These are phyloP conservation scores for Phytophthora aleatoria DNA, from an alignment of 352 stramenopile species.

Conservation along the genomic window DNA sequence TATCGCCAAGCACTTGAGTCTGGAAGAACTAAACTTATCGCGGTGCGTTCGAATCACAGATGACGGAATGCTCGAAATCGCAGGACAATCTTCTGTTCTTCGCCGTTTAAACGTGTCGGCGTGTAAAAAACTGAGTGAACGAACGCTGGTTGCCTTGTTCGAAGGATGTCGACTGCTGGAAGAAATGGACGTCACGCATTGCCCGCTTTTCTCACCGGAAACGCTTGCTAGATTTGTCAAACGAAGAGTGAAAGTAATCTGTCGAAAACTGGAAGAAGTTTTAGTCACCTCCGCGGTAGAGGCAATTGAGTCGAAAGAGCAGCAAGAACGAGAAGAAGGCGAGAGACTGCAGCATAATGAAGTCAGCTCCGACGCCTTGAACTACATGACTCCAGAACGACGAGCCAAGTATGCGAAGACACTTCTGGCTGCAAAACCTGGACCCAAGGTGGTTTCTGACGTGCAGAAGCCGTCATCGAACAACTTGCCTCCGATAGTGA, in stretches of 20 bases:
- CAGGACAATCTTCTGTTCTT: constrained; percentile 72
- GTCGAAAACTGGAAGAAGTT: constrained; percentile 47
- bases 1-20: constrained; percentile 80
- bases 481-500: constrained; percentile 36
- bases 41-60: constrained; percentile 86
- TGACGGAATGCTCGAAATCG: constrained; percentile 80
- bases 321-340: constrained; percentile 22
- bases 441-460: neutral
- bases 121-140: constrained; percentile 82
- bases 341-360: constrained; percentile 27
- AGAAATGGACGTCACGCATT: constrained; percentile 83
- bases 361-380: constrained; percentile 23
- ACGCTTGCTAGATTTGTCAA: constrained; percentile 64
- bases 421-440: constrained; percentile 20
- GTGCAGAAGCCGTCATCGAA: constrained; percentile 30
- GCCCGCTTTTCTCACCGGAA: constrained; percentile 58
- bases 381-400: constrained; percentile 32
- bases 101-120: constrained; percentile 70
- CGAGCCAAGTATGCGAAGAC: constrained; percentile 32
- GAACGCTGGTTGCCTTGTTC: constrained; percentile 53
- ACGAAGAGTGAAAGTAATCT: constrained; percentile 57
- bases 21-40: constrained; percentile 75
- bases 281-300: constrained; percentile 21
- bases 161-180: constrained; percentile 65
- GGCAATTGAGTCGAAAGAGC: constrained; percentile 18